A percentile compares a stretch with the other conserved stretches of the same genome.
These are phyloP conservation scores for Sclerotinia trifoliorum DNA, from an alignment of 2,329 filamentous ascomycete species.

Conservation along the genomic window DNA sequence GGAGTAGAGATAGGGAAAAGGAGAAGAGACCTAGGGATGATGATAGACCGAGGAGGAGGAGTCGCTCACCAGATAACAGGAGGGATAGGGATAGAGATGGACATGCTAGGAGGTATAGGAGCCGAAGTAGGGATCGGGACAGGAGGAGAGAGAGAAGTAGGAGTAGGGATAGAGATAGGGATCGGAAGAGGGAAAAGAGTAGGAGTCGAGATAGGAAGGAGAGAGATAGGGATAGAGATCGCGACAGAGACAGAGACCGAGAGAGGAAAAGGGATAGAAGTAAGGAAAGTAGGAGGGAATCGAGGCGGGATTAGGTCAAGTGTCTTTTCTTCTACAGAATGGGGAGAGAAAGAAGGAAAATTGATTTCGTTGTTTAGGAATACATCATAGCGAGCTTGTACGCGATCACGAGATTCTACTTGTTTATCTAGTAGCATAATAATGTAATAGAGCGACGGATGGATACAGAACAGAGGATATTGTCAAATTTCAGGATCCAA, in stretches of 20 bases:
- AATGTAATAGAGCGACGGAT: neutral
- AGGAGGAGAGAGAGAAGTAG: constrained; percentile 25
- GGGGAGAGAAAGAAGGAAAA: neutral
- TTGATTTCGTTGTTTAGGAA: neutral
- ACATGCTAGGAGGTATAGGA: constrained; percentile 27
- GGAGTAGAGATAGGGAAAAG: constrained; percentile 34
- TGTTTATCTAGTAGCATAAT: neutral
- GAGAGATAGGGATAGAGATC: constrained; percentile 23
- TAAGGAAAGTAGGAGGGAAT: constrained; percentile 30
- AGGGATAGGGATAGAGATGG: constrained; percentile 19
- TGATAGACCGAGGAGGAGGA: constrained; percentile 26
- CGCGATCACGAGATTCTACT: neutral
- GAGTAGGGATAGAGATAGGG: constrained; percentile 22
- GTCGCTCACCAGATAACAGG: constrained; percentile 22
- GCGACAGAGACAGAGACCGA: constrained; percentile 31
- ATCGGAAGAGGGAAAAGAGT: neutral
- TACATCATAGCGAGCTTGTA: neutral
- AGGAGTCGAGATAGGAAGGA: constrained; percentile 15
- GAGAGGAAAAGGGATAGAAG: constrained; percentile 32
- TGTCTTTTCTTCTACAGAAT: neutral
- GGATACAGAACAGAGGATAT: neutral
- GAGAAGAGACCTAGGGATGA: constrained; percentile 24
- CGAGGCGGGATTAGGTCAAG: constrained; percentile 29
- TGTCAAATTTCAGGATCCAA: neutral
- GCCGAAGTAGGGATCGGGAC: constrained; percentile 29